These are phyloP conservation scores for Auriscalpium microsporum DNA, from an alignment of 768 basidiomycete genomes.

Conservation along the genomic window DNA sequence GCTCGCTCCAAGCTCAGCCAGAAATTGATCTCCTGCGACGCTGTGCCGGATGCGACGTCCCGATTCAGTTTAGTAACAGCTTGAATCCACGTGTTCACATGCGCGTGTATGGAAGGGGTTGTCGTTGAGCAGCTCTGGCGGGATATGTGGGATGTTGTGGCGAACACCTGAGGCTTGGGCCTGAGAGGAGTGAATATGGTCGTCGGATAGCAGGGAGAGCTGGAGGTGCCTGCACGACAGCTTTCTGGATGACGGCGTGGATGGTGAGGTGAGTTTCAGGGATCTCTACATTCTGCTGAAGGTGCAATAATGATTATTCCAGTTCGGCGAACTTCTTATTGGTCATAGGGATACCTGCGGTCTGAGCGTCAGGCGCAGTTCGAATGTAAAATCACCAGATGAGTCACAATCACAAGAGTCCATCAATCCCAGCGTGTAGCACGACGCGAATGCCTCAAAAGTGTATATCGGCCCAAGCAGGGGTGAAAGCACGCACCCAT, in stretches of 20 bases:
- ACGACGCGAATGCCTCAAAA: too few relatives aligned
- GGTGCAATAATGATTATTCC: slow-evolving; percentile 85
- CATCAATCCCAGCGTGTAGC: too few relatives aligned
- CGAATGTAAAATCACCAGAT: not conserved
- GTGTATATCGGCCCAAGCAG: not conserved
- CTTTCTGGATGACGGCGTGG: slow-evolving; percentile 81
- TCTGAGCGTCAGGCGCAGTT: too few relatives aligned
- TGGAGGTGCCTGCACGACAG: slow-evolving; percentile 54
- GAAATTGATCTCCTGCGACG: slow-evolving; percentile 98
- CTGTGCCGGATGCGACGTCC: slow-evolving; percentile 90
- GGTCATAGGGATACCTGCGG: slow-evolving; percentile 83
- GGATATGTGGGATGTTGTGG: slow-evolving; percentile 71
- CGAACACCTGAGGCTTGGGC: slow-evolving; percentile 46
- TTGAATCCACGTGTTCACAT: slow-evolving; percentile 98
- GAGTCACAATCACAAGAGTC: not conserved
- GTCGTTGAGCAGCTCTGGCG: slow-evolving; percentile 70
- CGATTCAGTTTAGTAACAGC: slow-evolving; percentile 91
- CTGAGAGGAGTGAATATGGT: not conserved
- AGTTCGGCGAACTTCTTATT: slow-evolving; percentile 99
- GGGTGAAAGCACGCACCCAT: slow-evolving; percentile 44
- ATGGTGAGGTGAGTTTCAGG: slow-evolving; percentile 92
- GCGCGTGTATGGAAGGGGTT: slow-evolving; percentile 78
- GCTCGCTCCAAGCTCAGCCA: slow-evolving; percentile 95
- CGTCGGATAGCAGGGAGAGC: not conserved
- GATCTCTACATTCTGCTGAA: slow-evolving; percentile 99